These are phyloP conservation scores for Colletotrichum musicola DNA, from an alignment of 2,329 filamentous ascomycete genomes.

Conservation along the genomic window DNA sequence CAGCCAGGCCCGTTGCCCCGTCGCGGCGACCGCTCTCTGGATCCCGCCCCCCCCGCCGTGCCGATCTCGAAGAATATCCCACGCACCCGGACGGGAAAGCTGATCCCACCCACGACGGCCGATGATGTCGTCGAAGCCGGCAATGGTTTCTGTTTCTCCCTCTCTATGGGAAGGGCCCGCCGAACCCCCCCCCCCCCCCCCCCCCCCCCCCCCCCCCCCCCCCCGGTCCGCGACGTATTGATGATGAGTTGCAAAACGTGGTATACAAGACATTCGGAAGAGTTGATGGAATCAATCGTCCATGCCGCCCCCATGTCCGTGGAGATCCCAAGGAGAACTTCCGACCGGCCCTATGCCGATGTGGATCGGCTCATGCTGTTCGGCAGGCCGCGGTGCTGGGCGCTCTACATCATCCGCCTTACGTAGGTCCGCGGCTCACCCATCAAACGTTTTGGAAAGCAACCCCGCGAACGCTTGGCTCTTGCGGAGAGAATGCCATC, in stretches of 20 bases:
- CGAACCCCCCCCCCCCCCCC: not conserved
- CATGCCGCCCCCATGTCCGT: not conserved
- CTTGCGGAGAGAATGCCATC: conserved; percentile 36
- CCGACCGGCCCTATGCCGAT: not conserved
- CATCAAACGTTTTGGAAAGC: not conserved
- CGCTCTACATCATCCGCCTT: conserved; percentile 6
- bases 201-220: not conserved
- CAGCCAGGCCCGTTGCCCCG: conserved; percentile 21
- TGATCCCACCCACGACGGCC: conserved; percentile 34
- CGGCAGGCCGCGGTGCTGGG: not conserved
- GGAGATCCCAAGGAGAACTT: not conserved
- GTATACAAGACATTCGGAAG: not conserved
- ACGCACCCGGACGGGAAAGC: conserved; percentile 26
- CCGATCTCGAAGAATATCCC: conserved; percentile 38
- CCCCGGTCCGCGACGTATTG: not conserved
- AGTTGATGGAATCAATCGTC: not conserved
- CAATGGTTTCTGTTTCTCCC: conserved; percentile 6
- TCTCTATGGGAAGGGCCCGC: not conserved
- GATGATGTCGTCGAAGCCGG: conserved; percentile 38
- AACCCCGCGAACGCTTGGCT: conserved; percentile 38
- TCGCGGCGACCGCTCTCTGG: conserved; percentile 17
- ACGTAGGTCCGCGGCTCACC: conserved; percentile 5
- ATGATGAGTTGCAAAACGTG: conserved; percentile 1
- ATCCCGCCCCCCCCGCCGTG: conserved; percentile 4
- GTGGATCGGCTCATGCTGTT: too few relatives aligned